Evolutionary conservation across 306 rosid genomes (phyloP).

Genomic region (Vachellia pachyceras): DNA sequence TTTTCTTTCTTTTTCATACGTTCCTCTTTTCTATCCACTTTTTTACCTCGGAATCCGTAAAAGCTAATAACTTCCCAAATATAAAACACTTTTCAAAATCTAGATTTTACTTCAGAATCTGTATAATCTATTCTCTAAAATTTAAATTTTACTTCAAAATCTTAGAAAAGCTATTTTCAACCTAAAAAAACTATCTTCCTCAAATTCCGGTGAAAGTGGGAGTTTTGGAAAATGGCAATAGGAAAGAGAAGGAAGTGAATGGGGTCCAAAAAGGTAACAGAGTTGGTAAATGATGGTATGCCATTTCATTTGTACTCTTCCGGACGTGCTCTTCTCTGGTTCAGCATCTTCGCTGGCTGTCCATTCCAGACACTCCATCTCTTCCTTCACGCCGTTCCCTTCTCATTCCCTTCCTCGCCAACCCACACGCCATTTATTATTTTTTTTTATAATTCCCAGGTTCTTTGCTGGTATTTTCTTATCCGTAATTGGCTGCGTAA

Average conservation of each 20-base stretch:
- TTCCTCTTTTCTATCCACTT: too few relatives aligned
- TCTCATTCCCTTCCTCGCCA: background rate
- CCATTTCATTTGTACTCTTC: conserved; percentile 38
- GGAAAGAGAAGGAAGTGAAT: background rate
- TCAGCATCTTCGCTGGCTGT: conserved; percentile 29
- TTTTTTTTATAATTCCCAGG: background rate
- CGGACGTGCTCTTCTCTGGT: conserved; percentile 28
- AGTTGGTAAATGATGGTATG: background rate
- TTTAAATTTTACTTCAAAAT: too few relatives aligned
- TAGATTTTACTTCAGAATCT: too few relatives aligned
- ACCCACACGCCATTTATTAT: background rate
- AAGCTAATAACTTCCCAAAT: too few relatives aligned
- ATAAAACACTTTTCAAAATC: too few relatives aligned
- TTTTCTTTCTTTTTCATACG: too few relatives aligned
- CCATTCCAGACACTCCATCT: conserved; percentile 1
- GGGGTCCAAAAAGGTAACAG: background rate
- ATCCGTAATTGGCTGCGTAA: background rate
- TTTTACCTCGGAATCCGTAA: too few relatives aligned
- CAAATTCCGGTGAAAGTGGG: too few relatives aligned
- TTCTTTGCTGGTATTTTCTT: background rate
- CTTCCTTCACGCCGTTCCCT: conserved; percentile 35
- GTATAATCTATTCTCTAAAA: too few relatives aligned
- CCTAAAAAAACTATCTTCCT: too few relatives aligned
- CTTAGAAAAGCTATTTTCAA: too few relatives aligned
- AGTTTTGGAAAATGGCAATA: background rate